Evolutionary conservation across 176 grass and related monocot genomes (phyloP).

Genomic region (Panicum miliaceum): DNA sequence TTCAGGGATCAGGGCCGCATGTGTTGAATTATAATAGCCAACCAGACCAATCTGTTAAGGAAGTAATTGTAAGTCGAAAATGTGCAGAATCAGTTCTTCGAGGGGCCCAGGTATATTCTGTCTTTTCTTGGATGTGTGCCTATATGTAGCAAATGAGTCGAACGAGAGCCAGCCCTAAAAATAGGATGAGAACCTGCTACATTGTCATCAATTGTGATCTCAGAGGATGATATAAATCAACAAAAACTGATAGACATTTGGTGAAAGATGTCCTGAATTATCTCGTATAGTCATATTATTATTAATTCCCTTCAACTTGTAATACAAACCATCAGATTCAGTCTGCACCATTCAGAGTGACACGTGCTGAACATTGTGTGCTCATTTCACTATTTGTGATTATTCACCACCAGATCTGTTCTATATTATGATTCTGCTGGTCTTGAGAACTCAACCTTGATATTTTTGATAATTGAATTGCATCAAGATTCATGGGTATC

Average conservation of each 20-base stretch:
- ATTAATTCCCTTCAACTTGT: neutral
- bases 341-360: conserved; percentile 16
- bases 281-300: neutral
- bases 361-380: no score
- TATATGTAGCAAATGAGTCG: neutral
- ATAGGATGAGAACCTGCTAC: neutral
- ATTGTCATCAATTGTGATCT: neutral
- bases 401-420: neutral
- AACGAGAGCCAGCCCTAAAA: neutral
- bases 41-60: conserved; percentile 60
- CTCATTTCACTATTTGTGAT: neutral
- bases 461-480: neutral
- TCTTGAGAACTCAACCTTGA: neutral
- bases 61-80: conserved; percentile 95
- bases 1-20: conserved; percentile 89
- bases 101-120: conserved; percentile 80
- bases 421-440: neutral
- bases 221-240: neutral
- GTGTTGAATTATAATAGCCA: conserved; percentile 45
- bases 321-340: neutral
- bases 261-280: neutral
- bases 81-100: conserved; percentile 96
- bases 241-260: neutral
- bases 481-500: neutral
- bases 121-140: neutral